Evolutionary conservation across 2,329 filamentous ascomycete species (phyloP), one percentile per base, ranked within the genome.

Genomic region (Claviceps maximensis): DNA sequence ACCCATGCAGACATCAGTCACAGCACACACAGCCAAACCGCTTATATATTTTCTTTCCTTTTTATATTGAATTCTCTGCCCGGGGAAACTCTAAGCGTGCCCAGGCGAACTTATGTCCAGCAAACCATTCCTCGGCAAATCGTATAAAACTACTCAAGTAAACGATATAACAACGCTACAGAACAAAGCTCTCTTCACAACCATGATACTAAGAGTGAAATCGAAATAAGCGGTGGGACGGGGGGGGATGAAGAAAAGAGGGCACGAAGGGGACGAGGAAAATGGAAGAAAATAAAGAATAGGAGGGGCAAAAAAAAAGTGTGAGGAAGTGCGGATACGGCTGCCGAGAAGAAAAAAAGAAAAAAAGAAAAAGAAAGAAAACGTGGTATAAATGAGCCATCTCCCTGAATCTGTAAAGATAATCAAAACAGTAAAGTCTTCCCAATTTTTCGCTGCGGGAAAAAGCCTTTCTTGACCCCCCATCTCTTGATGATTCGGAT

Each of bases 141-240:
- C 15, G 31, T 47, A 54, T 46, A 54, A 49, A 46, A 52, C 45
- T 27, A 40, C 33, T 41, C 25, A 31, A 25, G 36, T 42, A 51
- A 47, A 52, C 36, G 21, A 47, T 31, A 41, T 13, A 31, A 52
- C n/a, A 31, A 52, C 50, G 50, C 50, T 52, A 23, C 44, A 47
- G 33, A 52, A 40, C 33, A 29, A 51, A 52, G 42, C 17, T 47
- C 31, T 15, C n/a, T 47, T 47, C 29, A 17, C 27, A 42, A 27
- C 27, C 36, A 40, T 25, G n/a, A 47, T 49, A 40, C 33, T 49
- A 49, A 36, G 15, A 46, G 29, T 27, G 19, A n/a, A 27, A 46
- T 29, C 25, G 44, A 19, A 49, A 40, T 23, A 40, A 49, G 33
- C 15, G 12, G 8, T 12, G 31, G 31, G 31, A 12, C 17, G 23